These are phyloP conservation scores for Candida argentea DNA, from an alignment of 805 yeast species.

Conservation along the genomic window DNA sequence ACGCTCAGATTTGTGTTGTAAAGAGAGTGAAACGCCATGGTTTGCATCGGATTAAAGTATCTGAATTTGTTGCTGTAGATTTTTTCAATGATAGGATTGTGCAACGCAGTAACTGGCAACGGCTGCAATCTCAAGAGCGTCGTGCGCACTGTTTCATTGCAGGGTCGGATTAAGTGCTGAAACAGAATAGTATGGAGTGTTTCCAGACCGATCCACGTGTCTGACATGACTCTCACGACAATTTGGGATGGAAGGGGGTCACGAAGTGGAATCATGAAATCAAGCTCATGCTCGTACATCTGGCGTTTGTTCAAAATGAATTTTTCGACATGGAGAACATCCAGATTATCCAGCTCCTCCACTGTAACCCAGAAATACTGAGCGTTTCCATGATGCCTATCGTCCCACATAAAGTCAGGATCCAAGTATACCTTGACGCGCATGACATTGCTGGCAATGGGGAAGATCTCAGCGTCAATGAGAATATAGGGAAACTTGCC, in stretches of 20 bases:
- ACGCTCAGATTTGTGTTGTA: conserved; percentile 73
- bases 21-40: conserved; percentile 87
- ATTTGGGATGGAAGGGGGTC: conserved; percentile 91
- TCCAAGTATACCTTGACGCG: conserved; percentile 61
- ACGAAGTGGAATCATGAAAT: conserved; percentile 83
- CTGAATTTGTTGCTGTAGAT: conserved; percentile 62
- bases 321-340: conserved; percentile 74
- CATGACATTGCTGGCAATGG: conserved; percentile 81
- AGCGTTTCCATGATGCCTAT: conserved; percentile 65
- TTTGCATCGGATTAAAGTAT: conserved; percentile 97
- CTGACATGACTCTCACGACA: conserved; percentile 69
- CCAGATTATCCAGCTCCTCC: conserved; percentile 70
- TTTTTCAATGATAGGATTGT: conserved; percentile 52
- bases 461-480: conserved; percentile 77
- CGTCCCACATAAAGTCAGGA: conserved; percentile 85
- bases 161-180: conserved; percentile 83
- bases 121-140: conserved; percentile 75
- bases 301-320: conserved; percentile 56
- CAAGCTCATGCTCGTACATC: conserved; percentile 57
- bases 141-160: conserved; percentile 78
- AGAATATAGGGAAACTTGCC: conserved; percentile 66
- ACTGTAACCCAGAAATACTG: conserved; percentile 90
- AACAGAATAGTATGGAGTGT: conserved; percentile 69
- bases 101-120: conserved; percentile 71
- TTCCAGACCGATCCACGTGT: conserved; percentile 85